Evolutionary conservation across 2,329 filamentous ascomycete genomes (phyloP).

Genomic region (Clarireedia hainanense): DNA sequence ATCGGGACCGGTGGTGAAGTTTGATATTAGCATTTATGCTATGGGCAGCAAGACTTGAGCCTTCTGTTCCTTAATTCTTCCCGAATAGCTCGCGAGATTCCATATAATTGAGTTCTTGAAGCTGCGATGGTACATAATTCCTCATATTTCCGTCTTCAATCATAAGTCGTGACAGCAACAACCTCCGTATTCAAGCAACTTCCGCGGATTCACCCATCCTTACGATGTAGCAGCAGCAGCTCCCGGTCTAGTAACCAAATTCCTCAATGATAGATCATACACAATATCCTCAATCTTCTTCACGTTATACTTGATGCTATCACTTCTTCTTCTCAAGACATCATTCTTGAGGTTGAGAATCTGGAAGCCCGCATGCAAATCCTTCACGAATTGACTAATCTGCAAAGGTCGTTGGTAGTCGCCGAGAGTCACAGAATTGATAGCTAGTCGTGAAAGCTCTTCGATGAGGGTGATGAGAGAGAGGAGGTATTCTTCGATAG

Average conservation of each 20-base stretch:
- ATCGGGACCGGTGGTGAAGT: not conserved
- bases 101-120: not conserved
- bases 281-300: conserved; percentile 98
- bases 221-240: not conserved
- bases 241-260: conserved; percentile 52
- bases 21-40: not conserved
- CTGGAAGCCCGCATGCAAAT: conserved; percentile 92
- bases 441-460: conserved; percentile 82
- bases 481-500: conserved; percentile 93
- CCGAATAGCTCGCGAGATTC: too few relatives aligned
- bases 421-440: conserved; percentile 88
- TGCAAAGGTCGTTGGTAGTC: conserved; percentile 79
- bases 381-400: conserved; percentile 90
- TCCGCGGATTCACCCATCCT: not conserved
- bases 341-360: conserved; percentile 97
- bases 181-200: not conserved
- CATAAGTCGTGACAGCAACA: not conserved
- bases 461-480: conserved; percentile 81
- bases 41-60: too few relatives aligned
- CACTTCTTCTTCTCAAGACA: conserved; percentile 74
- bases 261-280: conserved; percentile 85
- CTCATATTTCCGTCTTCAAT: not conserved
- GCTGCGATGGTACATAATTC: not conserved
- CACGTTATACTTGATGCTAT: conserved; percentile 93
- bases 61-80: too few relatives aligned